phyloP scores from a whole-genome alignment of 371 early-diverging fungal species.

The Lichtheimia ornata region DNA sequence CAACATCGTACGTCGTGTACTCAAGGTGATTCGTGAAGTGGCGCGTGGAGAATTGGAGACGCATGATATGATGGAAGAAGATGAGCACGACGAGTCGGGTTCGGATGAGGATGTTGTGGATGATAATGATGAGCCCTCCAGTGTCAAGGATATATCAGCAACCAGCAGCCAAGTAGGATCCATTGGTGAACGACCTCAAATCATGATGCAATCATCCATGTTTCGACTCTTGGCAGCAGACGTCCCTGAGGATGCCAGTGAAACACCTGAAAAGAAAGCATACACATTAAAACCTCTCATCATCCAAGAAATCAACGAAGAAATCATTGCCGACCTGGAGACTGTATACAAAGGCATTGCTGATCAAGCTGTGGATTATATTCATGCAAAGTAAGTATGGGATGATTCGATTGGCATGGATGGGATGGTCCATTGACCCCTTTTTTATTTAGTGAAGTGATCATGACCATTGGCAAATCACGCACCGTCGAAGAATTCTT shows the following conservation, averaged over 20 bases:
- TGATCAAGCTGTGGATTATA: conserved; percentile 80
- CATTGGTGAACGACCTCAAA: conserved; percentile 19
- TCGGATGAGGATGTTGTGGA: conserved; percentile 19
- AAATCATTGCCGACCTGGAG: conserved; percentile 83
- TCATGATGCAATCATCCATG: conserved; percentile 57
- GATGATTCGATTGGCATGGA: neutral
- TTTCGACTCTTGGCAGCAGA: conserved; percentile 65
- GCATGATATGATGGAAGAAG: conserved; percentile 22
- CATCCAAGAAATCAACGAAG: conserved; percentile 79
- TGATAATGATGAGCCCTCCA: conserved; percentile 18
- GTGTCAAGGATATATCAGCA: conserved; percentile 18
- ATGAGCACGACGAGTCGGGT: conserved; percentile 10
- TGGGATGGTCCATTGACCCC: neutral
- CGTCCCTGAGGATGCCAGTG: conserved; percentile 24
- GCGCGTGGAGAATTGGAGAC: conserved; percentile 51
- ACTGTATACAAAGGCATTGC: conserved; percentile 74
- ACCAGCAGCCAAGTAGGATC: conserved; percentile 26
- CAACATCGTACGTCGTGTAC: conserved; percentile 83
- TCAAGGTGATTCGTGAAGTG: conserved; percentile 82
- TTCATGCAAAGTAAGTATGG: conserved; percentile 80
- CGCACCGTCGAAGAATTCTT: conserved; percentile 87
- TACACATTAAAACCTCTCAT: conserved; percentile 69
- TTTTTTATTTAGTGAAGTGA: conserved; percentile 75
- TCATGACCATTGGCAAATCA: conserved; percentile 91
- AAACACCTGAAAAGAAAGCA: conserved; percentile 32